Evolutionary conservation across 768 basidiomycete genomes (phyloP), one percentile per base, ranked within the genome.

Genomic region (Rhizopogon vinicolor): DNA sequence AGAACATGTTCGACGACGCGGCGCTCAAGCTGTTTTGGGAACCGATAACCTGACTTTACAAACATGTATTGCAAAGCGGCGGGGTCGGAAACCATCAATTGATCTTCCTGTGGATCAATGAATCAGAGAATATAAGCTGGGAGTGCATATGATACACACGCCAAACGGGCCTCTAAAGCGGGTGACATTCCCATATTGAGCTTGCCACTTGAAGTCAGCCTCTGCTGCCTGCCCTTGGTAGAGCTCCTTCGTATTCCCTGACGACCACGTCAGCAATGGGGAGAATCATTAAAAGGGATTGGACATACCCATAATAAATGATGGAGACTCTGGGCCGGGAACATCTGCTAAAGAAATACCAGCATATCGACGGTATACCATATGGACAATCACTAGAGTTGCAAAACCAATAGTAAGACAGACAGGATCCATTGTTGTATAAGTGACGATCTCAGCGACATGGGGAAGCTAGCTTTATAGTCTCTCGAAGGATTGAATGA

Each of bases 21-120:
- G 56, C 63, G 53, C n/a, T 72, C 65, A 18, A 25, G 53, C 28
- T 56, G 72, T 54, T 79, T 81, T 22, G 62, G 63, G 55, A 74
- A 82, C 28, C 67, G 66, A 54, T 81, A 78, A 3, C 70, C 75
- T 2, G 75, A 70, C 2, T 75, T 75, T 28, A 74, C 72, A 57
- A 75, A 72, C 37, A 81, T 69, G 53, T 60, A 61, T 37, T 65
- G 69, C 0, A 71, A 41, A 4, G 78, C 79, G 59, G 81, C 81
- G 5, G 78, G 74, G 62, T 82, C 80, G 5, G 76, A 66, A 4
- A 81, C 59, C 35, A 79, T 61, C 18, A 81, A 74, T 28, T 73
- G 68, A 53, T 80, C 74, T 58, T 73, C 74, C 79, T 79, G 52
- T 14, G 42, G 48, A 45, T 28, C 25, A 50, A n/a, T 58, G 57